Base-by-base conservation (phyloP, 2,329 filamentous ascomycete genomes). In the Daldinia eschscholtzii region DNA sequence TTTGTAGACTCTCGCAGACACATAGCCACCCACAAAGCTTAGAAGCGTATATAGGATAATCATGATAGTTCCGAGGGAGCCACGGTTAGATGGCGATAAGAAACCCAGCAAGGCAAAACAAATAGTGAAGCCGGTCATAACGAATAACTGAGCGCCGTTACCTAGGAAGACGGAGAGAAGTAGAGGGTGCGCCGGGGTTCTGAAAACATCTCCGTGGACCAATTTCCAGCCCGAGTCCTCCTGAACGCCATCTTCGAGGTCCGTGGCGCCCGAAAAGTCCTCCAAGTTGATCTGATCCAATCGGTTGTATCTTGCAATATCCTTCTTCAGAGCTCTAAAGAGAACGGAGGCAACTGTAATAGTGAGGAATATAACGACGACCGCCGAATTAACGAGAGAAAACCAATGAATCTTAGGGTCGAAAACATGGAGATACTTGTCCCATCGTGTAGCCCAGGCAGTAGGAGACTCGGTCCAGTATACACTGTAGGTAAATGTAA, bases 371-470 rank as follows among this genome's bases (percentile, higher is more conserved):
- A 97, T 87, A 57, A 99, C 94, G 70, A 99, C 97, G 50, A 98
- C 90, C 57, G 96, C 93, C 39, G 94, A 98, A 81, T 97, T 97
- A 82, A 98, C 92, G 57, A 99, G 89, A 67, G 94, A 98, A 84
- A 98, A 97, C 96, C 96, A 99, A 81, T 99, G 96, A 75, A 99
- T 98, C 84, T 96, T 97, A 59, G 96, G 94, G 80, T 98, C 94
- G 78, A 94, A 97, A 33, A 99, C 95, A 77, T 98, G 95, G 39
- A 99, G 87, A 79, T 98, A 98, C 82, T 97, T 98, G 85, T 99
- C 96, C 96, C 96, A 99, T 72, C 96, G 89, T 12, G 96, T 99
- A 30, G 96, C 96, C 91, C 97, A 99, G 0, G 92, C 93, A 1
- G 94, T 98, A 0, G 86, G 78, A 0, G 94, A 98, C 73, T 90